Base-by-base conservation (phyloP, 2,329 filamentous ascomycete genomes). In the Didymella keratinophila region DNA sequence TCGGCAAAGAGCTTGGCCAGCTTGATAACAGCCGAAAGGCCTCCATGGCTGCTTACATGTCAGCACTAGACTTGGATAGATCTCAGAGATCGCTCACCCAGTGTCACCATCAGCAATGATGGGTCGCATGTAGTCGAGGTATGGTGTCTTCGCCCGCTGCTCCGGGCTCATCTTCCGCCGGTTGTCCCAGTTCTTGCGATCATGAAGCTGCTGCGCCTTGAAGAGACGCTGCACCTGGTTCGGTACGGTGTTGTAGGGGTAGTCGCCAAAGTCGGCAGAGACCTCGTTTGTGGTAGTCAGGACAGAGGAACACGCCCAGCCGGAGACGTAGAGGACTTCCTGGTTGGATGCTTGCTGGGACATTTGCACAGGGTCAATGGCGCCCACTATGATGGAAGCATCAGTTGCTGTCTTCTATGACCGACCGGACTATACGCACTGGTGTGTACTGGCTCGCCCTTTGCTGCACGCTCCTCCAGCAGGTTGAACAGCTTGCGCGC, bases 301-400 rank as follows among this genome's bases (percentile, higher is more conserved):
- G 20, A 97, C 87, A 0, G 93, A 94, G 0, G 94, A 98, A 80
- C 95, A 98, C 5, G 95, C 95, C 95, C 95, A 99, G 62, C 95
- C 95, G 0, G 93, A 97, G 63, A 99, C 84, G 79, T 99, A 99
- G 44, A 99, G 85, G 18, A 97, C 91, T 77, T 99, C 94, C 76
- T 98, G 95, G 79, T 98, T 91, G 6, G 91, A 87, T 16, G 95
- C 95, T 81, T 98, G 95, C 78, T 99, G 95, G 47, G 95, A 97
- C 95, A 99, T 98, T 80, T 99, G 95, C 11, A 98, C 88, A n/a
- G 95, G 95, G 74, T 99, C 95, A 78, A 99, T 96, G 60, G 93
- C 95, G 68, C 95, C 95, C 90, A 99, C 91, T 94, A 62, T 28
- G 56, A 32, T 52, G 34, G 18, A 56, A 21, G 37, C 8, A 74